Evolutionary conservation across 2,329 filamentous ascomycete genomes (phyloP).

Genomic region (Pseudogymnoascus sp.): DNA sequence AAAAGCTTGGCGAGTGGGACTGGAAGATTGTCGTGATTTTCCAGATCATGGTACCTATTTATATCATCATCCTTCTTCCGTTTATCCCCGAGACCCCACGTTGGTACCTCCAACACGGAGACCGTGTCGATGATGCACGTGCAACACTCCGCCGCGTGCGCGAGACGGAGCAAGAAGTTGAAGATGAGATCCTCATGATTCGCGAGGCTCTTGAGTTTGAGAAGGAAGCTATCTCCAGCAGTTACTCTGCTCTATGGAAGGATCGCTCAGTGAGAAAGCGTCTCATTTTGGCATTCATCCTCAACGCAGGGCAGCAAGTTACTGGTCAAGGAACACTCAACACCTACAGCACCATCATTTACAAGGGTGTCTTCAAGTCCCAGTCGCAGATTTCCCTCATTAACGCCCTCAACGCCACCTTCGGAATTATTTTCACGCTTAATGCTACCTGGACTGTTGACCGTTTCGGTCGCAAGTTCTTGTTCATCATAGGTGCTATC

Average conservation of each 20-base stretch:
- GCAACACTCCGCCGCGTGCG: slow-evolving; percentile 50
- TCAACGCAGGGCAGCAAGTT: slow-evolving; percentile 65
- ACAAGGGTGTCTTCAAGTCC: slow-evolving; percentile 58
- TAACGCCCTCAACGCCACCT: slow-evolving; percentile 66
- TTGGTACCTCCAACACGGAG: slow-evolving; percentile 56
- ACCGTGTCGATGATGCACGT: slow-evolving; percentile 52
- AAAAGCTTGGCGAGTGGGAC: slow-evolving; percentile 58
- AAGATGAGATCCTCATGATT: slow-evolving; percentile 57
- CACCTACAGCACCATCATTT: slow-evolving; percentile 65
- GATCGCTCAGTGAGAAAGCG: slow-evolving; percentile 60
- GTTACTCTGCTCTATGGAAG: slow-evolving; percentile 60
- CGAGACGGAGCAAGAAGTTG: slow-evolving; percentile 55
- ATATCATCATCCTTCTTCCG: slow-evolving; percentile 54
- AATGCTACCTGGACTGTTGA: slow-evolving; percentile 68
- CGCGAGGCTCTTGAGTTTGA: slow-evolving; percentile 63
- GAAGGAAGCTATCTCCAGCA: slow-evolving; percentile 56
- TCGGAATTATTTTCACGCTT: slow-evolving; percentile 63
- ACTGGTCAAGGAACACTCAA: slow-evolving; percentile 67
- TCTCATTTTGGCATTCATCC: slow-evolving; percentile 53
- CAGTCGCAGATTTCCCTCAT: slow-evolving; percentile 57
- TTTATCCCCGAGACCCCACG: slow-evolving; percentile 61
- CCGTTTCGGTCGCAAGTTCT: slow-evolving; percentile 60
- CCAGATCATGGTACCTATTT: slow-evolving; percentile 56
- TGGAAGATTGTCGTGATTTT: slow-evolving; percentile 68
- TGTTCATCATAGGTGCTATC: slow-evolving; percentile 58